A percentile compares a stretch with the other conserved stretches of the same genome.
Evolutionary conservation across 106 monocot genomes (phyloP).

Genomic region (Acorus gramineus): DNA sequence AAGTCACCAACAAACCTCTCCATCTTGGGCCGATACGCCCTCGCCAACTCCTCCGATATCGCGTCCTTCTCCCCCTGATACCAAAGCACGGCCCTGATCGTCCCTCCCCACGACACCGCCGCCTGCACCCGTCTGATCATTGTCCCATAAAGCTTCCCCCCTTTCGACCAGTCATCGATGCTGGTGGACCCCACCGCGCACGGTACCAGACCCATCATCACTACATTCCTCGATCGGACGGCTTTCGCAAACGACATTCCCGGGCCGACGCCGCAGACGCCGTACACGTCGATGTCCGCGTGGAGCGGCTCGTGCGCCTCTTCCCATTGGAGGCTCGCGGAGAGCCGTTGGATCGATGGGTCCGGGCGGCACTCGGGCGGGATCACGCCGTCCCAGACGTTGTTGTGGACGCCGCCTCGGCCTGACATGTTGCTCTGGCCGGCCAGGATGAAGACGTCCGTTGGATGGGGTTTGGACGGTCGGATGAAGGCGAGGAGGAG

Average conservation of each 20-base stretch:
- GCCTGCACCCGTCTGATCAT: slow-evolving; percentile 4
- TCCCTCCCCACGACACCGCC: not conserved
- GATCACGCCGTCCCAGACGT: slow-evolving; percentile 14
- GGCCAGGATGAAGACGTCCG: slow-evolving; percentile 21
- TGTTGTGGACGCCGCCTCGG: slow-evolving; percentile 14
- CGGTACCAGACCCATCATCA: slow-evolving; percentile 17
- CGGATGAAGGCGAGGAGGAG: no score
- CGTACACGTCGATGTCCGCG: slow-evolving; percentile 18
- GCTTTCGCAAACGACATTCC: slow-evolving; percentile 26
- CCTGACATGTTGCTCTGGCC: slow-evolving; percentile 36
- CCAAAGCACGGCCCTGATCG: slow-evolving; percentile 21
- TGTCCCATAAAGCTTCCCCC: slow-evolving; percentile 5
- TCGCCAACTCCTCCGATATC: no score
- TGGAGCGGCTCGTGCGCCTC: slow-evolving; percentile 19
- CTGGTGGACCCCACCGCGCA: slow-evolving; percentile 23
- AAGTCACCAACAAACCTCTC: not conserved
- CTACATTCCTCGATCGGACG: not conserved
- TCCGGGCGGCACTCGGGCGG: slow-evolving; percentile 10
- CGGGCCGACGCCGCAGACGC: slow-evolving; percentile 22
- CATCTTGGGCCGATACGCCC: no score
- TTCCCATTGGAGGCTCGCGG: slow-evolving; percentile 8
- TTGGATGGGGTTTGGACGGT: not conserved
- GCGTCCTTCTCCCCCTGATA: no score
- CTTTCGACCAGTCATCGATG: slow-evolving; percentile 17
- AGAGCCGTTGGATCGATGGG: slow-evolving; percentile 16